A percentile compares a stretch with the other conserved stretches of the same genome.
These are phyloP conservation scores for Stachybotrys chartarum DNA, from an alignment of 2,329 filamentous ascomycete species.

Conservation along the genomic window DNA sequence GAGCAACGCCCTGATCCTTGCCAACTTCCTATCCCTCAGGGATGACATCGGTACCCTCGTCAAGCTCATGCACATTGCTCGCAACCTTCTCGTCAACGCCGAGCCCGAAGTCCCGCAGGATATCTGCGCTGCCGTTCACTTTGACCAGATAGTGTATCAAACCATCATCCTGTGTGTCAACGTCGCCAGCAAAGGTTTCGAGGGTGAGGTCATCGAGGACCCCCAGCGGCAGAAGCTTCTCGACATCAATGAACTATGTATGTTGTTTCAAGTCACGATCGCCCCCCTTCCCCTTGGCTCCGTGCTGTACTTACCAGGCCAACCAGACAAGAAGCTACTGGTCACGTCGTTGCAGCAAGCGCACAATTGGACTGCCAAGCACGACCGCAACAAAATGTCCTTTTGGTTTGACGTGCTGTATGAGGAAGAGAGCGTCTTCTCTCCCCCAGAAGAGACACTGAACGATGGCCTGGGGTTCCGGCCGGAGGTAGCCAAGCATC, in stretches of 20 bases:
- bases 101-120: conserved; percentile 60
- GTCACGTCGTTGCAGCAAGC: conserved; percentile 60
- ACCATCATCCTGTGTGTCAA: conserved; percentile 60
- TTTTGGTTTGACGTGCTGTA: conserved; percentile 63
- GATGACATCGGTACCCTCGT: conserved; percentile 57
- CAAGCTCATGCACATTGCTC: conserved; percentile 60
- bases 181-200: conserved; percentile 60
- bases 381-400: conserved; percentile 62
- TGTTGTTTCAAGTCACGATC: conserved; percentile 15
- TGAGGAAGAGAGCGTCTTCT: conserved; percentile 44
- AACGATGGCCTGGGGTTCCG: conserved; percentile 46
- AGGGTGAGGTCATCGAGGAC: conserved; percentile 56
- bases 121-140: conserved; percentile 55
- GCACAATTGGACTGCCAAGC: conserved; percentile 63
- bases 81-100: conserved; percentile 57
- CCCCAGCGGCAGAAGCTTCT: conserved; percentile 47
- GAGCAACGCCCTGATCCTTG: conserved; percentile 54
- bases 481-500: conserved; percentile 49
- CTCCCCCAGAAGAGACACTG: conserved; percentile 43
- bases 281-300: neutral
- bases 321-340: conserved; percentile 56
- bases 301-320: neutral
- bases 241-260: conserved; percentile 59
- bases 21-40: conserved; percentile 53
- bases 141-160: conserved; percentile 60